A percentile compares a stretch with the other conserved stretches of the same genome.
Conservation (phyloP, 352 stramenopile species). For the Pythium grandisporangium region DNA sequence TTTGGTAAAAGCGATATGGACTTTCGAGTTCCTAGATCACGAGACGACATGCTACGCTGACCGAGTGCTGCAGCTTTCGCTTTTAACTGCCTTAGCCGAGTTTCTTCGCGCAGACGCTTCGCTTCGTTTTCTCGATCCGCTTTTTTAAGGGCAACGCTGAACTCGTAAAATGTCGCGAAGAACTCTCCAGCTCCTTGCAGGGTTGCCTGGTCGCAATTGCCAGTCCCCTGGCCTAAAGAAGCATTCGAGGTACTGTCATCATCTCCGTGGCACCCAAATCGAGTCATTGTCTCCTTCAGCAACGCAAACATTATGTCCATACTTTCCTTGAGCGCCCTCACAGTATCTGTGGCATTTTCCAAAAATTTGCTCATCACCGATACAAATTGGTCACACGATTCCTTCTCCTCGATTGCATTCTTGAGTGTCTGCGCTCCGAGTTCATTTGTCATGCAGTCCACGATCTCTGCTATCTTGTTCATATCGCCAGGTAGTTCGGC, state of each 20-base stretch:
- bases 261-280: constrained; percentile 31
- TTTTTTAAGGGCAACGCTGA: constrained; percentile 68
- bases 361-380: constrained; percentile 59
- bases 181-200: constrained; percentile 45
- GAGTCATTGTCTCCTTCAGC: constrained; percentile 48
- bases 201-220: constrained; percentile 10
- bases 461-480: constrained; percentile 46
- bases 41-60: constrained; percentile 15
- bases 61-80: constrained; percentile 9
- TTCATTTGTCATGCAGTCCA: constrained; percentile 51
- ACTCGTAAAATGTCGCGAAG: constrained; percentile 69
- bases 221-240: not conserved
- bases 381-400: constrained; percentile 49
- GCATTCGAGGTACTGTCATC: constrained; percentile 26
- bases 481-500: constrained; percentile 66
- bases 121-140: constrained; percentile 70
- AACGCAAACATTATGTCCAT: constrained; percentile 34
- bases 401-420: constrained; percentile 67
- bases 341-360: constrained; percentile 21
- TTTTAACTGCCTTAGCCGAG: constrained; percentile 35
- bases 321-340: constrained; percentile 26
- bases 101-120: constrained; percentile 58
- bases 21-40: constrained; percentile 6
- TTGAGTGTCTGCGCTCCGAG: constrained; percentile 59
- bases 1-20: constrained; percentile 9